Conservation (phyloP, 306 rosid species). For the Dryas drummondii region DNA sequence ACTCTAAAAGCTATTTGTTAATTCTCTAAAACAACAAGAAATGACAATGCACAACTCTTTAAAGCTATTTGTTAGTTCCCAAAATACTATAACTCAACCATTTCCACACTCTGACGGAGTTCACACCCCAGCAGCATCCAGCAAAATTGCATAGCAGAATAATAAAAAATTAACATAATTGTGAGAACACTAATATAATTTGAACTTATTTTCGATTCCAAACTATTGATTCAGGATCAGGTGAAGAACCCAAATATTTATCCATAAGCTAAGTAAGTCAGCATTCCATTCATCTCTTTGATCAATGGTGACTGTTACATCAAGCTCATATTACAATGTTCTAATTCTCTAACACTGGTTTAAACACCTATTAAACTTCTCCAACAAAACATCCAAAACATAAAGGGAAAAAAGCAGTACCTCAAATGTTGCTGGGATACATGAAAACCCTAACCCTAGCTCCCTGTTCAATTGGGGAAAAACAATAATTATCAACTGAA, state of each 20-base stretch:
- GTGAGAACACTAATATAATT: background rate
- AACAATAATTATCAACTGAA: conserved; percentile 12
- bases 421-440: conserved; percentile 83
- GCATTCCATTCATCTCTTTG: background rate
- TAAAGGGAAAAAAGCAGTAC: conserved; percentile 18
- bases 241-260: background rate
- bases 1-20: too few relatives aligned
- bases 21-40: background rate
- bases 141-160: background rate
- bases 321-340: background rate
- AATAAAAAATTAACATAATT: too few relatives aligned
- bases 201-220: too few relatives aligned
- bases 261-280: too few relatives aligned
- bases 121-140: background rate
- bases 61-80: background rate
- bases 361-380: background rate
- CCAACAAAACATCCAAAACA: background rate
- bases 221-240: background rate
- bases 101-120: too few relatives aligned
- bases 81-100: background rate
- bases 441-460: conserved; percentile 71
- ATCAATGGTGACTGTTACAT: background rate
- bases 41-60: background rate
- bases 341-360: background rate
- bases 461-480: conserved; percentile 45